phyloP scores from a whole-genome alignment of 805 yeast species.

The Nakazawaea wyomingensis region DNA sequence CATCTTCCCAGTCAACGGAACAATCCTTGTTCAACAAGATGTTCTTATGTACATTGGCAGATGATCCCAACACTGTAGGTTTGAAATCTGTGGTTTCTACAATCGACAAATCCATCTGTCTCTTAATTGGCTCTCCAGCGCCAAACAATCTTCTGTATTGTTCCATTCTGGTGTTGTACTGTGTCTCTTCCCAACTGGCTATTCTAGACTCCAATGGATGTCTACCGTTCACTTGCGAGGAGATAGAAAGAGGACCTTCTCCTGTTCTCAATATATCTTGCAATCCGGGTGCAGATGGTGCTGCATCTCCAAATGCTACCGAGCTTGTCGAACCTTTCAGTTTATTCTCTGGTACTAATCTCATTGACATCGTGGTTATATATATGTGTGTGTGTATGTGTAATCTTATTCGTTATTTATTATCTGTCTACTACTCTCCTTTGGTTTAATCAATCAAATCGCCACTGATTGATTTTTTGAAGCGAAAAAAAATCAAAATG shows the following conservation, averaged over 20 bases:
- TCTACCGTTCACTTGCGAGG: slow-evolving; percentile 63
- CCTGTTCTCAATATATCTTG: slow-evolving; percentile 65
- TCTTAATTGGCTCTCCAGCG: slow-evolving; percentile 86
- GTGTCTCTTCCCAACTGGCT: slow-evolving; percentile 74
- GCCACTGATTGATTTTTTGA: background rate
- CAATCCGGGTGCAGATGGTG: slow-evolving; percentile 63
- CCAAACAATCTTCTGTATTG: slow-evolving; percentile 82
- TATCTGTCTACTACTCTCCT: background rate
- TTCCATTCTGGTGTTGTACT: slow-evolving; percentile 65
- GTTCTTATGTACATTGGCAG: slow-evolving; percentile 62
- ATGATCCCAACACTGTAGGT: slow-evolving; percentile 59
- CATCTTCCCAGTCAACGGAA: slow-evolving; percentile 89
- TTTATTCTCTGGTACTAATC: slow-evolving; percentile 49
- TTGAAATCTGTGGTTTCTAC: slow-evolving; percentile 65
- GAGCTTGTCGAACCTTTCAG: slow-evolving; percentile 45
- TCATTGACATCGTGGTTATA: slow-evolving; percentile 30
- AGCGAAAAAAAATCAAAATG: background rate
- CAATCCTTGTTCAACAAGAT: slow-evolving; percentile 75
- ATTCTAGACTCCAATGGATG: slow-evolving; percentile 85
- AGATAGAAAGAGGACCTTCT: slow-evolving; percentile 56
- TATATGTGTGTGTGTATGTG: background rate
- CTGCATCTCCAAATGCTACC: slow-evolving; percentile 46
- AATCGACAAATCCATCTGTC: slow-evolving; percentile 82
- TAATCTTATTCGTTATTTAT: too few species aligned
- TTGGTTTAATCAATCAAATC: background rate